These are phyloP conservation scores for Ophiognomonia clavigignenti-juglandacearum DNA, from an alignment of 2,329 filamentous ascomycete species.

Conservation along the genomic window DNA sequence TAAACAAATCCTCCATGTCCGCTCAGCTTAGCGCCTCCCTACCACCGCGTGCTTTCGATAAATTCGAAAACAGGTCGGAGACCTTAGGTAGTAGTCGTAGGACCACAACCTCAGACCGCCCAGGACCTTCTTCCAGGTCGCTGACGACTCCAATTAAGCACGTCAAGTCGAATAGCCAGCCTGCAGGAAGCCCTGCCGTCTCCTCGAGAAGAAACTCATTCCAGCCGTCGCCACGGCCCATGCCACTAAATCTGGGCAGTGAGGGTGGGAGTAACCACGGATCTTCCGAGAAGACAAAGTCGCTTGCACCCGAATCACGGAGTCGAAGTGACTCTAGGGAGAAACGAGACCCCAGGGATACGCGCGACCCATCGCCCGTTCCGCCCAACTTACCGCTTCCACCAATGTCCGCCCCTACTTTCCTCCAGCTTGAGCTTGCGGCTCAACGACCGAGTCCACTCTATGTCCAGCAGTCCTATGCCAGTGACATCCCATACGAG, in stretches of 20 bases:
- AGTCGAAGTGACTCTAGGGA: slow-evolving; percentile 5
- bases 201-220: slow-evolving; percentile 46
- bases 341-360: slow-evolving; percentile 21
- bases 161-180: slow-evolving; percentile 27
- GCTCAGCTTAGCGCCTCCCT: slow-evolving; percentile 27
- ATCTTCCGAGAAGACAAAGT: slow-evolving; percentile 14
- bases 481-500: slow-evolving; percentile 70
- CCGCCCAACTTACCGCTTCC: slow-evolving; percentile 55
- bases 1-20: slow-evolving; percentile 26
- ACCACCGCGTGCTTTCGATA: slow-evolving; percentile 18
- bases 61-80: slow-evolving; percentile 19
- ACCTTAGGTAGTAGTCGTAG: slow-evolving; percentile 22
- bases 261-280: slow-evolving; percentile 22
- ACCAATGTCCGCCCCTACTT: slow-evolving; percentile 62
- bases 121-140: slow-evolving; percentile 29
- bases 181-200: slow-evolving; percentile 22
- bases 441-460: slow-evolving; percentile 57
- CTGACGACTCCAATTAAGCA: slow-evolving; percentile 48
- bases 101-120: slow-evolving; percentile 28
- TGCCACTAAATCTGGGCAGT: slow-evolving; percentile 43
- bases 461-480: slow-evolving; percentile 58
- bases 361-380: slow-evolving; percentile 40
- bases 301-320: background rate
- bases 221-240: slow-evolving; percentile 38
- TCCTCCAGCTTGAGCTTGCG: slow-evolving; percentile 60